Evolutionary conservation across 2,329 filamentous ascomycete genomes (phyloP).

Genomic region (Aspergillus sp.): DNA sequence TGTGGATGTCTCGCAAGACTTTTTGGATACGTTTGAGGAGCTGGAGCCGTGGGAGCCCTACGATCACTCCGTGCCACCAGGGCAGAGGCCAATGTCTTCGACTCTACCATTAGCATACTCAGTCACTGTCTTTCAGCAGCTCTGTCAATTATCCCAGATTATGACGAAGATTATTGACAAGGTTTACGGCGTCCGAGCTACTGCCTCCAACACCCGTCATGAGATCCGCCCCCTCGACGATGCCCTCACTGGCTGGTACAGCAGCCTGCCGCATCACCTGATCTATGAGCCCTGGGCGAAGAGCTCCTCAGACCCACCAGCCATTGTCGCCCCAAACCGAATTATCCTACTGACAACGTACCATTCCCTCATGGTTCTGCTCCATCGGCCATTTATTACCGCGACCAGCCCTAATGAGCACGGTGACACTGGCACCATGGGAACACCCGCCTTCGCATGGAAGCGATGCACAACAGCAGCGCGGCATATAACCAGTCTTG

Average conservation of each 20-base stretch:
- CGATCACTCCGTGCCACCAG: not conserved
- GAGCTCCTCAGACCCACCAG: not conserved
- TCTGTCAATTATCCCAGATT: conserved; percentile 42
- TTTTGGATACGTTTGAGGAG: conserved; percentile 38
- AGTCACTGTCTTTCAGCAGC: conserved; percentile 42
- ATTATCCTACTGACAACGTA: conserved; percentile 43
- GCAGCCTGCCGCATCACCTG: not conserved
- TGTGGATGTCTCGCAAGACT: conserved; percentile 33
- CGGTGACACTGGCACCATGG: conserved; percentile 31
- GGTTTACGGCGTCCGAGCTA: conserved; percentile 39
- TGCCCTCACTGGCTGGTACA: not conserved
- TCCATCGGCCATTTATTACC: conserved; percentile 51
- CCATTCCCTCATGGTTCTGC: conserved; percentile 50
- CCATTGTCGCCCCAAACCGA: conserved; percentile 28
- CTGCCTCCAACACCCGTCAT: conserved; percentile 26
- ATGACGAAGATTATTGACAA: conserved; percentile 40
- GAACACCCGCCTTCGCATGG: conserved; percentile 29
- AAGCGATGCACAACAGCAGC: conserved; percentile 42
- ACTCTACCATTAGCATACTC: conserved; percentile 30
- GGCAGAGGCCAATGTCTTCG: not conserved
- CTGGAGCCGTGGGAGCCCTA: conserved; percentile 34
- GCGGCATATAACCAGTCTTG: conserved; percentile 42
- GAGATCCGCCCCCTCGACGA: conserved; percentile 8
- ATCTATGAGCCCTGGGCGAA: not conserved
- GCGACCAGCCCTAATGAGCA: not conserved